Conservation (phyloP, 495 filamentous ascomycete genomes). For the Stereocaulon alpinum region DNA sequence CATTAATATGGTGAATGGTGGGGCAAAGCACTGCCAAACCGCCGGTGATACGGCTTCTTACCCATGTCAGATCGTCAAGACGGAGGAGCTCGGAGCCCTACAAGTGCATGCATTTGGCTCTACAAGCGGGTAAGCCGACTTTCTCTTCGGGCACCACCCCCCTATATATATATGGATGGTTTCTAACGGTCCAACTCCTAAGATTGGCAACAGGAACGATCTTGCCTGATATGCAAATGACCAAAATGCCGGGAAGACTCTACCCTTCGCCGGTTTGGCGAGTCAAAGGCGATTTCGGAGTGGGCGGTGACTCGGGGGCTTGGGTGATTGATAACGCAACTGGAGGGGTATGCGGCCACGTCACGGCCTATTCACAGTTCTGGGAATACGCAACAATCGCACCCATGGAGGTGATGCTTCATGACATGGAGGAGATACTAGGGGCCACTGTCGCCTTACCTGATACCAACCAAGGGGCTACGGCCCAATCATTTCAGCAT, state of each 20-base stretch:
- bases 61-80: conserved; percentile 28
- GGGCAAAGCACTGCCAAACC: conserved; percentile 27
- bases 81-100: conserved; percentile 51
- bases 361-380: conserved; percentile 72
- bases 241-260: conserved; percentile 71
- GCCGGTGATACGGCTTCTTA: conserved; percentile 10
- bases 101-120: conserved; percentile 85
- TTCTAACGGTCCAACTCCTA: background rate
- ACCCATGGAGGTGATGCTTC: conserved; percentile 83
- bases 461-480: conserved; percentile 5
- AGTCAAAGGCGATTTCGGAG: conserved; percentile 62
- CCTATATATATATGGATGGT: background rate
- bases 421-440: conserved; percentile 72
- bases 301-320: conserved; percentile 84
- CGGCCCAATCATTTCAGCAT: conserved; percentile 5
- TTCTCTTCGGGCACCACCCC: background rate
- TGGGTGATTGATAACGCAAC: conserved; percentile 80
- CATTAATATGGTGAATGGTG: conserved; percentile 52
- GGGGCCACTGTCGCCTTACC: conserved; percentile 30
- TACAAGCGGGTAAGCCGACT: conserved; percentile 51
- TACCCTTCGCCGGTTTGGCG: conserved; percentile 76
- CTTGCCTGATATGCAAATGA: conserved; percentile 60
- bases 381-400: conserved; percentile 76
- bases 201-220: conserved; percentile 63
- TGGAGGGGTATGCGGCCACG: conserved; percentile 78